phyloP scores from a whole-genome alignment of 164 flowering plant species.

The Liriodendron chinense region DNA sequence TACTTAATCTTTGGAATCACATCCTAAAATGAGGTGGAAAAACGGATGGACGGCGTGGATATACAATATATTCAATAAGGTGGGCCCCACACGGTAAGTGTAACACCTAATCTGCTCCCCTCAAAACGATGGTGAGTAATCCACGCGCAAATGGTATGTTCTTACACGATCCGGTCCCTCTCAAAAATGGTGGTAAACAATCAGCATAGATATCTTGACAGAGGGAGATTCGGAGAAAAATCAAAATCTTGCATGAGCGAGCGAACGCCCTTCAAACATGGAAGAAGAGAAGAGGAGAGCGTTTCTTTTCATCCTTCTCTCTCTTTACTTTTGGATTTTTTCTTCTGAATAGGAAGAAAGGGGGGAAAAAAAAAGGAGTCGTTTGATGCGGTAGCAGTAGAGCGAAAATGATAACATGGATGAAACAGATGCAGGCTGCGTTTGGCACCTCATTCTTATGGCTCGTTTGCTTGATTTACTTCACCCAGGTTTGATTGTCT shows the following conservation, averaged over 20 bases:
- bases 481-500: slow-evolving; percentile 62
- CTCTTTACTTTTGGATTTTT: background rate
- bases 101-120: too few relatives aligned
- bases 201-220: background rate
- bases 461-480: slow-evolving; percentile 81
- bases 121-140: too few relatives aligned
- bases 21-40: too few relatives aligned
- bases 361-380: background rate
- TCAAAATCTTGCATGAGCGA: background rate
- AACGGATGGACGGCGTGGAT: too few relatives aligned
- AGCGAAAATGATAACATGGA: slow-evolving; percentile 55
- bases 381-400: background rate
- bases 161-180: too few relatives aligned
- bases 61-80: too few relatives aligned
- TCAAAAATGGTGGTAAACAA: background rate
- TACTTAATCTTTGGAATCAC: too few relatives aligned
- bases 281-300: background rate
- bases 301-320: background rate
- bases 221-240: background rate
- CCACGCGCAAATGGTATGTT: too few relatives aligned
- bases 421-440: slow-evolving; percentile 39
- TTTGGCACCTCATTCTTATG: slow-evolving; percentile 79
- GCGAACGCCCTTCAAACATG: background rate
- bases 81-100: too few relatives aligned
- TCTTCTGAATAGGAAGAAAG: background rate